Base-by-base conservation (phyloP, 2,329 filamentous ascomycete genomes). In the Talaromyces funiculosus region DNA sequence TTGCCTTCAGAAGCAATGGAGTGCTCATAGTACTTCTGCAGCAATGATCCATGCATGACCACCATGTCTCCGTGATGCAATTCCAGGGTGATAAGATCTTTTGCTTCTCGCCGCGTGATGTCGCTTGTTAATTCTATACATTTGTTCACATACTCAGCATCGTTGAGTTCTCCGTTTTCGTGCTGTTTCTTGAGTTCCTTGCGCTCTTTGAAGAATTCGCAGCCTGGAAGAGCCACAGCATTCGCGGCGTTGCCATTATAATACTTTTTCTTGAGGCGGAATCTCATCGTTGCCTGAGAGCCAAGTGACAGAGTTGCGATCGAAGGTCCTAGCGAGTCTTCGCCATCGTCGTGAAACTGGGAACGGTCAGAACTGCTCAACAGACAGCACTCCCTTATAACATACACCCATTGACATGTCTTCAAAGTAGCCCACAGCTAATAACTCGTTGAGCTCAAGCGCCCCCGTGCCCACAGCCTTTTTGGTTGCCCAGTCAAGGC, bases 261-360 rank as follows among this genome's bases (percentile, higher is more conserved):
- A 65, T 83, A 80, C 53, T 79, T 80, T 1, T 66, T 65, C 67
- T 86, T 86, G 75, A 86, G 78, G 2, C 83, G 80, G 38, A 85
- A 66, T 3, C 67, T 69, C 83, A 86, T 86, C 0, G 71, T 77
- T 0, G 82, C 80, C 7, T 76, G 75, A 0, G 74, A 75, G 3
- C 84, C 84, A 0, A 86, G 72, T 0, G 80, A 83, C 51, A 83
- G 70, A 0, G 82, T 84, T 0, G 81, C 80, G 43, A 86, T 83
- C 0, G 79, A 82, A 0, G 82, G 80, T 0, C 84, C 83, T 0
- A 86, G 77, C 0, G 79, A 79, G 1, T 64, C 67, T 68, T 86
- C 83, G 22, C 84, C 84, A 57, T 86, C 84, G 64, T 86, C 83
- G 66, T 86, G 84, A 67, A 81, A 85, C 71, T 81, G 14, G 24